Base-by-base conservation (phyloP, 768 basidiomycete genomes). In the Wakefieldia striispora region DNA sequence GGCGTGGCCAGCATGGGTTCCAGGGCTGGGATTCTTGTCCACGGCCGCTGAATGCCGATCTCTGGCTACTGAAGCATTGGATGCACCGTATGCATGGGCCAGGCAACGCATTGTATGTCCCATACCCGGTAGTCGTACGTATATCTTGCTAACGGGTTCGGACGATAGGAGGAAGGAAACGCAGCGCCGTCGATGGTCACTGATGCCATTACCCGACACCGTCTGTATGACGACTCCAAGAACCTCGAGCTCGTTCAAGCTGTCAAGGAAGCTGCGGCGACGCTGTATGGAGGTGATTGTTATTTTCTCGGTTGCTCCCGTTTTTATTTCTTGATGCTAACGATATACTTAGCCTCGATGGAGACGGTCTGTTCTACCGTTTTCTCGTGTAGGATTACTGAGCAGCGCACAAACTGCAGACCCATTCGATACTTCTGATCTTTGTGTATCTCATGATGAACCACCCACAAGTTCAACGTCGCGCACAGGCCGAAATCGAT, bases 401-500 rank as follows among this genome's bases (percentile, higher is more conserved):
- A 23, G 17, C 54, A n/a, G 41, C 23, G 27, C 33, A 8, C 17
- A 11, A n/a, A 42, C 21, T 8, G 38, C 36, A 71, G 68, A 71
- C 66, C 12, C 50, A 57, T 8, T 51, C 67, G 1, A 53, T 53
- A 0, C 40, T 72, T 5, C 16, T 51, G 1, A 43, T 58, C 3
- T 67, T 63, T 49, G 45, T 71, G n/a, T 64, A 70, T 14, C 63
- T 58, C 13, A 56, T 73, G 50, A 47, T 67, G 13, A 44, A 50
- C 16, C 47, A 70, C 35, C 67, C 71, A 1, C 55, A 62, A 5
- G 58, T 57, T 2, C 55, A 68, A 26, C 43, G 36, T 10, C 60
- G 54, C 11, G 70, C 65, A 7, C 70, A 70, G 12, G 53, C 54
- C 2, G 69, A 72, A 39, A 56, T 73, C 13, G 67, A 71, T 31